These are phyloP conservation scores for Ophiostoma australiae DNA, from an alignment of 2,329 filamentous ascomycete genomes.

Conservation along the genomic window DNA sequence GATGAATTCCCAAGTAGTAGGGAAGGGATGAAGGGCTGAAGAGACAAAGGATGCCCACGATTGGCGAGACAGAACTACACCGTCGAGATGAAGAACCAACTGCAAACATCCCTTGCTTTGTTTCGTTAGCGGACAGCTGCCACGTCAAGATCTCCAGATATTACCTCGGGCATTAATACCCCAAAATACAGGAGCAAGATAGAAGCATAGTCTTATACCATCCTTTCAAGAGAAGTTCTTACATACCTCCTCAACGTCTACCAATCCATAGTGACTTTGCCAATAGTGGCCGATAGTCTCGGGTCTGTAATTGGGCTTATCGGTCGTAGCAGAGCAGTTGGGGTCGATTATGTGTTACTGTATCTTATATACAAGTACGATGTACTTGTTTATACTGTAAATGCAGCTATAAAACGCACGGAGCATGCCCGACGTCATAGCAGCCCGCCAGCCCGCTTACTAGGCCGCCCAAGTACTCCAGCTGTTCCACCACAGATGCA, in stretches of 20 bases:
- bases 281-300: background rate
- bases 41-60: background rate
- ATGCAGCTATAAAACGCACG: background rate
- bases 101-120: background rate
- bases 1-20: too few species aligned
- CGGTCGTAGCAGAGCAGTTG: background rate
- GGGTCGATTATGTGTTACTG: too few species aligned
- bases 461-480: constrained; percentile 19
- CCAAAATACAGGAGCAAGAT: background rate
- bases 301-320: background rate
- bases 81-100: background rate
- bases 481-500: constrained; percentile 25
- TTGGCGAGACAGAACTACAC: background rate
- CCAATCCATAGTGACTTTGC: too few species aligned
- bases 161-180: background rate
- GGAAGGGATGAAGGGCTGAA: background rate
- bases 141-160: background rate
- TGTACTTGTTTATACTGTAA: background rate
- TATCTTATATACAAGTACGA: background rate
- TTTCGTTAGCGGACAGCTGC: background rate
- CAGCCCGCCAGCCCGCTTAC: background rate
- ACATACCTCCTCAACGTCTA: too few species aligned
- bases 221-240: too few species aligned
- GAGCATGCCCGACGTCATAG: constrained; percentile 8
- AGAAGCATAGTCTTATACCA: background rate